These are phyloP conservation scores for Dovyalis caffra DNA, from an alignment of 345 rosid genomes.

Conservation along the genomic window DNA sequence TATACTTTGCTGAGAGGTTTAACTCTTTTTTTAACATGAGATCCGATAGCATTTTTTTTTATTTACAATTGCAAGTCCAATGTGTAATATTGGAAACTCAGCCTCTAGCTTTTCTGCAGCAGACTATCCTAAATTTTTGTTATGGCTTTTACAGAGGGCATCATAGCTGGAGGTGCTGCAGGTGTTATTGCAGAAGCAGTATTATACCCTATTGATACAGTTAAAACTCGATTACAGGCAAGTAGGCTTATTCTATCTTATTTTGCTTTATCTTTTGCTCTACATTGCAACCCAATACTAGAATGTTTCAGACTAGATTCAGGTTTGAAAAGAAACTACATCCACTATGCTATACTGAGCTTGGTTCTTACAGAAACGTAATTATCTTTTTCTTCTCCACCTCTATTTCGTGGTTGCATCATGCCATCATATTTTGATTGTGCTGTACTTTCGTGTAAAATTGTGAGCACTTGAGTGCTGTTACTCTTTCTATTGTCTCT, in stretches of 20 bases:
- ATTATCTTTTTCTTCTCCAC: neutral
- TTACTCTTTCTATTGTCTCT: neutral
- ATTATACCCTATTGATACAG: conserved; percentile 87
- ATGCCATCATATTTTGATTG: neutral
- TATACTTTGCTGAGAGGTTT: too few species aligned
- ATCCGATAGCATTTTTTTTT: too few species aligned
- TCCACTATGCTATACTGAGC: too few species aligned
- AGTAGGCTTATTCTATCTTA: conserved; percentile 7
- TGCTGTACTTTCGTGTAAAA: neutral
- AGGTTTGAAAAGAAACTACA: neutral
- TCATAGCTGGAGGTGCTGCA: conserved; percentile 91
- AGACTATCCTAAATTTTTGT: too few species aligned
- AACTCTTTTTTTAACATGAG: too few species aligned
- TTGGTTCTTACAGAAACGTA: too few species aligned
- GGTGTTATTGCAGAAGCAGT: conserved; percentile 95
- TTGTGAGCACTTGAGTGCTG: neutral
- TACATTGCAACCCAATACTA: neutral
- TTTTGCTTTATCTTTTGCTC: conserved; percentile 13
- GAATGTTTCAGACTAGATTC: neutral
- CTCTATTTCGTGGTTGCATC: neutral
- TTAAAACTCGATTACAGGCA: conserved; percentile 94
- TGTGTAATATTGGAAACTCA: too few species aligned
- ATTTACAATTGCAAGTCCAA: too few species aligned
- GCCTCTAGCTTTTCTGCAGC: too few species aligned
- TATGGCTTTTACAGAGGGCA: conserved; percentile 63